These are phyloP conservation scores for Solanum virginianum DNA, from an alignment of 257 asterid genomes.

Conservation along the genomic window DNA sequence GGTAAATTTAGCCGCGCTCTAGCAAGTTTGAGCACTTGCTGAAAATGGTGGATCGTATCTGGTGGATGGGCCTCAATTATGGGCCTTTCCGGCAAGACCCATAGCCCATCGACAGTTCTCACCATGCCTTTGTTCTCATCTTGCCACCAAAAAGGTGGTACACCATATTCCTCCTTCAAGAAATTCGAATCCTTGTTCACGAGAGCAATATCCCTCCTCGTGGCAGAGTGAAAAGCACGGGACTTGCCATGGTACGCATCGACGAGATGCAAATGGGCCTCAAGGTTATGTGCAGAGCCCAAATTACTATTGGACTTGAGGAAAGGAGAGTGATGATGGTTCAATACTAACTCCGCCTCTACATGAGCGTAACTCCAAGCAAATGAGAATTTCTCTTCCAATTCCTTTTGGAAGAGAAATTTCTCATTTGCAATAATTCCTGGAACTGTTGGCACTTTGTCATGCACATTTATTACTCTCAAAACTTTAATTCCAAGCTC, in stretches of 20 bases:
- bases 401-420: conserved; percentile 37
- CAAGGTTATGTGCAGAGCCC: conserved; percentile 45
- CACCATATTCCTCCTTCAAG: conserved; percentile 34
- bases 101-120: conserved; percentile 39
- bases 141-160: conserved; percentile 75
- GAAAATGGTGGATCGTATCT: conserved; percentile 74
- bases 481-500: conserved; percentile 46
- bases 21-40: conserved; percentile 51
- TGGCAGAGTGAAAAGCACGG: conserved; percentile 11
- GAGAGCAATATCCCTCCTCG: conserved; percentile 48
- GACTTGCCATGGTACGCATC: conserved; percentile 57
- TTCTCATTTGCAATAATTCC: conserved; percentile 65
- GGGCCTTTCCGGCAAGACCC: conserved; percentile 61
- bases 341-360: conserved; percentile 45
- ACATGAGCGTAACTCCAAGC: conserved; percentile 90
- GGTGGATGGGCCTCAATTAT: conserved; percentile 58
- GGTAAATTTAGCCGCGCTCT: conserved; percentile 19
- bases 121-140: conserved; percentile 80
- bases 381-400: conserved; percentile 36
- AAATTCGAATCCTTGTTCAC: conserved; percentile 56
- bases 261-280: conserved; percentile 53
- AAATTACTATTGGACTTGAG: conserved; percentile 28
- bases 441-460: conserved; percentile 55
- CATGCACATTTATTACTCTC: conserved; percentile 45
- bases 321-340: conserved; percentile 46